Conservation (phyloP, 2,329 filamentous ascomycete species). For the Emmonsia crescens region DNA sequence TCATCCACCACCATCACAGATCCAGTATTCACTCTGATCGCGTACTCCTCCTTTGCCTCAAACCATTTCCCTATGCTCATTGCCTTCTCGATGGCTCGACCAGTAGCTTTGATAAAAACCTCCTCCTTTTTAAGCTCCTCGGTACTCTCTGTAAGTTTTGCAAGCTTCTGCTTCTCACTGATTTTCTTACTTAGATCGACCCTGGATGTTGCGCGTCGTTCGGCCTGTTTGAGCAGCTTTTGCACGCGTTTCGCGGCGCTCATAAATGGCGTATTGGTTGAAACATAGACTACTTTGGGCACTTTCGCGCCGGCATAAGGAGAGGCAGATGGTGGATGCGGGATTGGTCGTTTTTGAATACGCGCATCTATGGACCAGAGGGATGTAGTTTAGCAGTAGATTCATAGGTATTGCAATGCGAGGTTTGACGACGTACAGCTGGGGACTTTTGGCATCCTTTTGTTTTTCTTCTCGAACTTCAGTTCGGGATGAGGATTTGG, state of each 20-base stretch:
- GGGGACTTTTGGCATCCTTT: conserved; percentile 26
- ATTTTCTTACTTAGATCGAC: conserved; percentile 25
- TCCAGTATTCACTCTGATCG: conserved; percentile 44
- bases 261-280: conserved; percentile 45
- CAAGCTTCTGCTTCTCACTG: conserved; percentile 23
- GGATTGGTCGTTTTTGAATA: conserved; percentile 47
- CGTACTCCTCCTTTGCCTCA: conserved; percentile 41
- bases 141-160: conserved; percentile 22
- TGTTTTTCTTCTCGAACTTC: conserved; percentile 31
- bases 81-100: conserved; percentile 48
- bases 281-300: conserved; percentile 49
- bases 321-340: conserved; percentile 44
- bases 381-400: not conserved
- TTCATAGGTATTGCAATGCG: not conserved
- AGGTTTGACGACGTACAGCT: conserved; percentile 20
- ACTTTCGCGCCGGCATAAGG: conserved; percentile 40
- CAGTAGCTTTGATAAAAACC: conserved; percentile 49
- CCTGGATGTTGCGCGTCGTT: conserved; percentile 41
- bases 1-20: conserved; percentile 51
- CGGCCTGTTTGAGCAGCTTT: conserved; percentile 42
- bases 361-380: conserved; percentile 30
- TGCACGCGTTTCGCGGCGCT: conserved; percentile 50
- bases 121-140: conserved; percentile 35
- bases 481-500: conserved; percentile 16
- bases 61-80: conserved; percentile 48